phyloP scores from a whole-genome alignment of 441 rosid species.

The Capsella rubella region DNA sequence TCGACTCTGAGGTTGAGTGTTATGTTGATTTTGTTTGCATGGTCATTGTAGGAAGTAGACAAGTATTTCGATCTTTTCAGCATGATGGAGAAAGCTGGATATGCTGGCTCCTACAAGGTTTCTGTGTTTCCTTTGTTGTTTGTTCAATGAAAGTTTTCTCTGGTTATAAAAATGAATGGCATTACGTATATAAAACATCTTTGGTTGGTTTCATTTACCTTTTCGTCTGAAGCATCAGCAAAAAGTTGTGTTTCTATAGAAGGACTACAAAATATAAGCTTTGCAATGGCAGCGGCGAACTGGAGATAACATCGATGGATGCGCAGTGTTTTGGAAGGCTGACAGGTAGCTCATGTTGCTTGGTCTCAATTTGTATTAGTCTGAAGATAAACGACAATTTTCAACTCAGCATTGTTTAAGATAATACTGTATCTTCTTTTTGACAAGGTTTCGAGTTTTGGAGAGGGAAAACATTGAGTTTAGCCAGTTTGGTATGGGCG shows the following conservation, averaged over 20 bases:
- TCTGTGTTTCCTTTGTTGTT: background rate
- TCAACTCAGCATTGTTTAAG: background rate
- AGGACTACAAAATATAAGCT: slow-evolving; percentile 39
- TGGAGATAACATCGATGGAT: slow-evolving; percentile 74
- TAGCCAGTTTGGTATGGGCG: slow-evolving; percentile 64
- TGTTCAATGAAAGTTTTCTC: background rate
- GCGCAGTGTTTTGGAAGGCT: slow-evolving; percentile 82
- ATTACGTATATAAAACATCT: slow-evolving; percentile 23
- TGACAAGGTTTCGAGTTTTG: slow-evolving; percentile 63
- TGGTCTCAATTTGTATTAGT: slow-evolving; percentile 4
- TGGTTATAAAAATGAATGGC: background rate
- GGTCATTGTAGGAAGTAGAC: slow-evolving; percentile 71
- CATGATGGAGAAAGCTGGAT: slow-evolving; percentile 66
- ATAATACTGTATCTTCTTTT: background rate
- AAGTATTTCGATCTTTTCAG: slow-evolving; percentile 62
- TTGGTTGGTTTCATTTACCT: slow-evolving; percentile 21
- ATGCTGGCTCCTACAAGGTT: slow-evolving; percentile 77
- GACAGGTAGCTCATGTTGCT: slow-evolving; percentile 53
- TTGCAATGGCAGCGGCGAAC: slow-evolving; percentile 72
- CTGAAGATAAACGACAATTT: background rate
- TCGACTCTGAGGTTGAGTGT: background rate
- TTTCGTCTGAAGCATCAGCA: slow-evolving; percentile 25
- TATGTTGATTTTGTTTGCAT: slow-evolving; percentile 26
- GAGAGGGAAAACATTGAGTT: slow-evolving; percentile 71
- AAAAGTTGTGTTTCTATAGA: slow-evolving; percentile 26